A percentile compares a stretch with the other conserved stretches of the same genome.
phyloP scores from a whole-genome alignment of 2,329 filamentous ascomycete species.

The Pseudogymnoascus sp. region DNA sequence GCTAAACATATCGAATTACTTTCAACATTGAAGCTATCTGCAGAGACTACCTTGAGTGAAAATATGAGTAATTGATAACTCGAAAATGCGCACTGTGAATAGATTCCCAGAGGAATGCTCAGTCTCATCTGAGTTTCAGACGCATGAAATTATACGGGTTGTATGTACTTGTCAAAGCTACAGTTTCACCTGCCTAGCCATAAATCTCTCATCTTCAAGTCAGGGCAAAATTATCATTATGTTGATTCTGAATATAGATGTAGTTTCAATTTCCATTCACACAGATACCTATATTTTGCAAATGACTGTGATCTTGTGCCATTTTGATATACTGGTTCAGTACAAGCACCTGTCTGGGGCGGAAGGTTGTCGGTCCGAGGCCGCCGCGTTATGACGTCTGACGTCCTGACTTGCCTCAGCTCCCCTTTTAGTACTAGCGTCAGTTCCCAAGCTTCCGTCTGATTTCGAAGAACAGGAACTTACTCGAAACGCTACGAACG shows the following conservation, averaged over 20 bases:
- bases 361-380: background rate
- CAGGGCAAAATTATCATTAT: background rate
- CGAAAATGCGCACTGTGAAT: background rate
- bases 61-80: background rate
- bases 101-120: background rate
- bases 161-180: background rate
- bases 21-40: background rate
- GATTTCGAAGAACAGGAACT: constrained; percentile 9
- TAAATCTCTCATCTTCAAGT: background rate
- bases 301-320: background rate
- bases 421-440: constrained; percentile 4
- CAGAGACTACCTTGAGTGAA: background rate
- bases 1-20: background rate
- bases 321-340: background rate
- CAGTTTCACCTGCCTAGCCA: background rate
- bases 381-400: background rate
- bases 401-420: background rate
- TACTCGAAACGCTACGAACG: constrained; percentile 8
- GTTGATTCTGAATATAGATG: background rate
- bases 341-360: background rate
- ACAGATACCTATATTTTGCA: background rate
- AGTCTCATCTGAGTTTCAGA: constrained; percentile 6
- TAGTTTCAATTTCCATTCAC: background rate
- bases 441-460: constrained; percentile 1
- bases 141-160: background rate